Percentiles rank a stretch among this genome's conserved stretches.
Conservation (phyloP, 2,329 filamentous ascomycete genomes). For the Exophiala alcalophila region DNA sequence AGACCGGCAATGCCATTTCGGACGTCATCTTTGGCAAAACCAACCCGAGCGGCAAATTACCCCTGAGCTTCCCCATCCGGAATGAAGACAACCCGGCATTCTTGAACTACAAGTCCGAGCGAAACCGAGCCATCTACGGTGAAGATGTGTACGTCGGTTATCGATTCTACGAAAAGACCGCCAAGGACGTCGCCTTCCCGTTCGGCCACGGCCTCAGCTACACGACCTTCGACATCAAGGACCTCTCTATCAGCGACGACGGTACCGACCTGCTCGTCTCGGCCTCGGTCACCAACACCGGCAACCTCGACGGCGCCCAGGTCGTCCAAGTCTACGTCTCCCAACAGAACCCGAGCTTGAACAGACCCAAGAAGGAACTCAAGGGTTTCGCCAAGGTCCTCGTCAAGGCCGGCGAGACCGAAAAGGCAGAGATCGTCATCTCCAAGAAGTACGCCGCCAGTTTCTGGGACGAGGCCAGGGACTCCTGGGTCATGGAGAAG, state of each 20-base stretch:
- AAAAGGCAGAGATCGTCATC: constrained; percentile 55
- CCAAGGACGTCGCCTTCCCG: constrained; percentile 64
- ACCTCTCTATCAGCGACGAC: constrained; percentile 46
- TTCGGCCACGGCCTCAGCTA: constrained; percentile 81
- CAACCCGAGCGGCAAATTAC: constrained; percentile 73
- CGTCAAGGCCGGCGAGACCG: constrained; percentile 58
- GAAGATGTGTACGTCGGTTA: constrained; percentile 82
- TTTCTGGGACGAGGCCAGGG: constrained; percentile 67
- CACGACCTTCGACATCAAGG: constrained; percentile 62
- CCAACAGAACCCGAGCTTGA: constrained; percentile 51
- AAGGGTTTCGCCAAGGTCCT: constrained; percentile 65
- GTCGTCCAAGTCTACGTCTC: constrained; percentile 55
- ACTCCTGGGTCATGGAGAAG: constrained; percentile 64
- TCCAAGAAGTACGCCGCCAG: constrained; percentile 63
- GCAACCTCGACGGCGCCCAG: constrained; percentile 52
- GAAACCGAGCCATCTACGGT: constrained; percentile 69
- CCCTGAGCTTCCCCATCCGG: constrained; percentile 66
- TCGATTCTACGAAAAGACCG: constrained; percentile 72
- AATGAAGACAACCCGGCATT: constrained; percentile 71
- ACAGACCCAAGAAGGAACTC: constrained; percentile 59
- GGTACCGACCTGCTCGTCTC: constrained; percentile 49
- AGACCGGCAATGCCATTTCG: constrained; percentile 76
- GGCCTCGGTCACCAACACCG: constrained; percentile 53
- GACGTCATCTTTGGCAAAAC: constrained; percentile 72
- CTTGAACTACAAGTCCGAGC: constrained; percentile 70